Evolutionary conservation across 331 rosid species (phyloP).

Genomic region (Prunus yedoensis): DNA sequence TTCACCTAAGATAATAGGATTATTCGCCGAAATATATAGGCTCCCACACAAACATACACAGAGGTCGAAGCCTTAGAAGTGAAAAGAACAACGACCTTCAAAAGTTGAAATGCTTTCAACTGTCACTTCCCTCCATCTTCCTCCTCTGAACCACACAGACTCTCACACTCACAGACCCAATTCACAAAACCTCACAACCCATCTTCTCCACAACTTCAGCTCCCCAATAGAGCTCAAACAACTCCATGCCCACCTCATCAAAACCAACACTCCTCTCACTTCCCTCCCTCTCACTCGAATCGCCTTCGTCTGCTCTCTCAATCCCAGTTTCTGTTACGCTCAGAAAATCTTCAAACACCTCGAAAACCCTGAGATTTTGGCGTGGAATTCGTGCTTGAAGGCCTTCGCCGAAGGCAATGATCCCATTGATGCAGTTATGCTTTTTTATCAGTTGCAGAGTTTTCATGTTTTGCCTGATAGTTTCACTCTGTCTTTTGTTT

Average conservation of each 20-base stretch:
- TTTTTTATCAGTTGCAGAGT: conserved; percentile 27
- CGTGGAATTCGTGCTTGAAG: conserved; percentile 40
- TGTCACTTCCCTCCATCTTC: conserved; percentile 1
- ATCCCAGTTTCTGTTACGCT: conserved; percentile 27
- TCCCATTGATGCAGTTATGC: conserved; percentile 22
- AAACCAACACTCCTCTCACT: conserved; percentile 26
- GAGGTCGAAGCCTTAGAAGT: neutral
- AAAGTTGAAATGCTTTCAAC: conserved; percentile 13
- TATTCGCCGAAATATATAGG: too few species aligned
- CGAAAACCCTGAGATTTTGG: neutral
- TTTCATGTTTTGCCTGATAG: conserved; percentile 23
- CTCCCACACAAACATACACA: too few species aligned
- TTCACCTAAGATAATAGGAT: too few species aligned
- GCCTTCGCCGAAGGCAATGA: conserved; percentile 20
- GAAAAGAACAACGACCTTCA: neutral
- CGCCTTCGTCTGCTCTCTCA: conserved; percentile 29
- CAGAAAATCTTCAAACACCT: conserved; percentile 16
- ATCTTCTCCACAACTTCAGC: conserved; percentile 21
- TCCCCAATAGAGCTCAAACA: conserved; percentile 39
- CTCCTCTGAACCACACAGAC: neutral
- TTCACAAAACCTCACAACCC: neutral
- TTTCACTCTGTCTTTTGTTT: conserved; percentile 37
- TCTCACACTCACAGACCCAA: neutral
- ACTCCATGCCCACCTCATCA: conserved; percentile 41
- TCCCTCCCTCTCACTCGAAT: conserved; percentile 33